Evolutionary conservation across 2,329 filamentous ascomycete species (phyloP), one percentile per base, ranked within the genome.

Genomic region (Teratosphaeria epicoccoides): DNA sequence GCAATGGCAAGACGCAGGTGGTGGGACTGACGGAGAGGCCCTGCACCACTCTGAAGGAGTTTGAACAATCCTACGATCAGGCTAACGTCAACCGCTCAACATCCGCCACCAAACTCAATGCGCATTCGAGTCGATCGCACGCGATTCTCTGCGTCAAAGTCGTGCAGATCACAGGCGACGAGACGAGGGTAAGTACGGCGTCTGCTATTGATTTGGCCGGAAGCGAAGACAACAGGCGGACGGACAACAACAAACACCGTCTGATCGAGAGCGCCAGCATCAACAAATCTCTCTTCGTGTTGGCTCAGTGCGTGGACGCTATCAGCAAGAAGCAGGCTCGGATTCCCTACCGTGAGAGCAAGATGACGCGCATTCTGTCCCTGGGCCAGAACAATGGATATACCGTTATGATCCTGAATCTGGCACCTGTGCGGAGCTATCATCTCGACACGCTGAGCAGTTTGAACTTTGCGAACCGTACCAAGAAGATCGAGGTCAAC

Each of bases 81-180:
- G 81, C 97, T 69, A 84, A 83, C 55, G 88, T 91, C 23, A 88
- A 97, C 54, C 88, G 22, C 75, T 98, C 55, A 89, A 91, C 68
- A 88, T 94, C 66, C 88, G 93, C 37, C n/a, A 98, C 93, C 1
- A 93, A 93, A 5, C 91, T 97, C 64, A 98, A 98, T 65, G 93
- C 91, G 44, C 93, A 95, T 67, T 98, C 93, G 0, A 98, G 93
- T 6, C 88, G 93, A 59, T 98, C 93, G 1, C 93, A 98, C 68
- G 93, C 93, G 37, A 89, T 98, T 20, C 76, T 97, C 24, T 88
- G 88, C 61, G 89, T 97, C 57, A 95, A 93, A 70, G 75, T 97
- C 37, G 86, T 83, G 0, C 84, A 96, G 61, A 84, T 76, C 0
- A 87, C 82, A 1, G 80, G 80, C 7, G 78, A 86, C 51, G 74